Evolutionary conservation across 495 filamentous ascomycete species (phyloP).

Genomic region (Neurospora hispaniola): DNA sequence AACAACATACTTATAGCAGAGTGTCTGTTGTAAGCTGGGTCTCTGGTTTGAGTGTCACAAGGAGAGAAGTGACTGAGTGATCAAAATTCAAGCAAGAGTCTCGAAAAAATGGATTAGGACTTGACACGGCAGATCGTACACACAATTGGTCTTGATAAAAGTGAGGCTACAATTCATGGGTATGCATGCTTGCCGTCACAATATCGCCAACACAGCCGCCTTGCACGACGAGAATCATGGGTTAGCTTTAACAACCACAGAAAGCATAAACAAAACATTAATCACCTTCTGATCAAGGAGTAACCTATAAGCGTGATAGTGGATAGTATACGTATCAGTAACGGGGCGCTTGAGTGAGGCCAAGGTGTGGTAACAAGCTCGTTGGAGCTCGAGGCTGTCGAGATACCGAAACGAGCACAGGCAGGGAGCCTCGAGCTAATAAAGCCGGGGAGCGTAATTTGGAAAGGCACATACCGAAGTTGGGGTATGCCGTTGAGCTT

Average conservation of each 20-base stretch:
- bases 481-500: neutral
- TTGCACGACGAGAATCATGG: neutral
- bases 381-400: neutral
- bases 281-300: too few species aligned
- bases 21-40: too few species aligned
- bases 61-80: too few species aligned
- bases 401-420: neutral
- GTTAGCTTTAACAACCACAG: neutral
- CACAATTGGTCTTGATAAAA: neutral
- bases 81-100: neutral
- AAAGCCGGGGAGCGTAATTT: neutral
- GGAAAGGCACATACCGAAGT: neutral
- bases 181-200: neutral
- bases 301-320: neutral
- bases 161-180: neutral
- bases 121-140: neutral
- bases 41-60: neutral
- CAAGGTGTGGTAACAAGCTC: neutral
- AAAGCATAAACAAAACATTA: neutral
- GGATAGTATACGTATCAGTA: neutral
- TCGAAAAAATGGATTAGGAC: neutral
- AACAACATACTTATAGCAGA: neutral
- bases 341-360: neutral
- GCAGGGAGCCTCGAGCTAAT: neutral
- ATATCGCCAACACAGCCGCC: neutral